These are phyloP conservation scores for Sarocladium brachiariae DNA, from an alignment of 2,329 filamentous ascomycete species.

Conservation along the genomic window DNA sequence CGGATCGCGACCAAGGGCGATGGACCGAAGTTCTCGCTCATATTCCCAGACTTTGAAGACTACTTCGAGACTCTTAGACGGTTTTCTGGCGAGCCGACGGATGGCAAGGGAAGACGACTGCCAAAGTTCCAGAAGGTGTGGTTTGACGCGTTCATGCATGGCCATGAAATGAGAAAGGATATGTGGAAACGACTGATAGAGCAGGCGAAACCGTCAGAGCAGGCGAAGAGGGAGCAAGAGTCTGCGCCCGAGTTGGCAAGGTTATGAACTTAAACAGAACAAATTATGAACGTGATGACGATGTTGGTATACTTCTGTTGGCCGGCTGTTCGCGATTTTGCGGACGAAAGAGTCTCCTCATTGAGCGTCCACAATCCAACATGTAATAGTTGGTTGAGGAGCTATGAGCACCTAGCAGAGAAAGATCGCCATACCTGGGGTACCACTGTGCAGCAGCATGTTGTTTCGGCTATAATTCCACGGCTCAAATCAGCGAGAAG, in stretches of 20 bases:
- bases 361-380: too few species aligned
- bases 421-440: too few species aligned
- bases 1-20: slow-evolving; percentile 48
- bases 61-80: slow-evolving; percentile 53
- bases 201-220: slow-evolving; percentile 34
- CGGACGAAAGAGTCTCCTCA: too few species aligned
- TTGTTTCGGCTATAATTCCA: too few species aligned
- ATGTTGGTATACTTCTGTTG: too few species aligned
- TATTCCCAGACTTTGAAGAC: slow-evolving; percentile 56
- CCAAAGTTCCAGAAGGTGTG: slow-evolving; percentile 39
- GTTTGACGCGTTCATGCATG: slow-evolving; percentile 44
- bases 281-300: too few species aligned
- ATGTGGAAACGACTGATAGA: slow-evolving; percentile 51
- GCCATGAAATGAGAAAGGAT: slow-evolving; percentile 46
- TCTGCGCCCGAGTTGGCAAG: not conserved
- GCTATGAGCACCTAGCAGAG: too few species aligned
- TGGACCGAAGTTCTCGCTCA: slow-evolving; percentile 45
- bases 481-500: too few species aligned
- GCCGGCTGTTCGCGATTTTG: too few species aligned
- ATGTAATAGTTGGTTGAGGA: too few species aligned
- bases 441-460: too few species aligned
- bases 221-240: not conserved
- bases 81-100: slow-evolving; percentile 38
- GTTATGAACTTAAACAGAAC: not conserved
- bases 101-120: slow-evolving; percentile 36